phyloP scores from a whole-genome alignment of 2,329 filamentous ascomycete genomes.

The Elsinoe fawcettii region DNA sequence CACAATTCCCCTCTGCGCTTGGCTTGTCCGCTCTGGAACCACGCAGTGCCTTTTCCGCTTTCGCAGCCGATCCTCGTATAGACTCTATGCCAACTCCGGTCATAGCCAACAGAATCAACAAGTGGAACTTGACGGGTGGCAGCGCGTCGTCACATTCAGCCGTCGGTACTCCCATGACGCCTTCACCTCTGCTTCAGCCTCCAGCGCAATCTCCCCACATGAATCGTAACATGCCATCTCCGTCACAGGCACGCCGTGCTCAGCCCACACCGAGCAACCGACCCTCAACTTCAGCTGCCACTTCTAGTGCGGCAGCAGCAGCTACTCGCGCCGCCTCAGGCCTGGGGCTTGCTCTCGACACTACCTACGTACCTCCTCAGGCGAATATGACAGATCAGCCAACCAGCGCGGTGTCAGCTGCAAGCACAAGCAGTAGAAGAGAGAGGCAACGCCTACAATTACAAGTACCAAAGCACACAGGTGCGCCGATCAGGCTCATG shows the following conservation, averaged over 20 bases:
- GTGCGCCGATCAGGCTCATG: conserved; percentile 55
- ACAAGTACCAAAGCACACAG: conserved; percentile 55
- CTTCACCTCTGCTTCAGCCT: neutral
- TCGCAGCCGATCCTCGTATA: neutral
- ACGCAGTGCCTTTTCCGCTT: conserved; percentile 13
- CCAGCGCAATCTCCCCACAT: conserved; percentile 4
- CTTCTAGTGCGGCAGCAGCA: conserved; percentile 16
- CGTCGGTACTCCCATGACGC: conserved; percentile 22
- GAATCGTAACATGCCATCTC: neutral
- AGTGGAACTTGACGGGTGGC: conserved; percentile 1
- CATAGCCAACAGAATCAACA: neutral
- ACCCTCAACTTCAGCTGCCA: conserved; percentile 31
- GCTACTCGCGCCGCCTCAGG: conserved; percentile 5
- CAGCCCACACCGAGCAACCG: neutral
- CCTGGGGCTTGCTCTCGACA: conserved; percentile 27
- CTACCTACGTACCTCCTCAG: conserved; percentile 24
- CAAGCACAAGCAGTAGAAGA: neutral
- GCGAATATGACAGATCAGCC: conserved; percentile 19
- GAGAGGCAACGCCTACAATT: conserved; percentile 28
- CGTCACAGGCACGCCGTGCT: neutral
- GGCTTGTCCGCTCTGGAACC: conserved; percentile 3
- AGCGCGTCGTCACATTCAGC: neutral
- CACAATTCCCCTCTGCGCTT: conserved; percentile 11
- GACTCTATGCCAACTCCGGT: conserved; percentile 7
- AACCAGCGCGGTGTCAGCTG: conserved; percentile 2